These are phyloP conservation scores for Anthostomella pinea DNA, from an alignment of 2,329 filamentous ascomycete species.

Conservation along the genomic window DNA sequence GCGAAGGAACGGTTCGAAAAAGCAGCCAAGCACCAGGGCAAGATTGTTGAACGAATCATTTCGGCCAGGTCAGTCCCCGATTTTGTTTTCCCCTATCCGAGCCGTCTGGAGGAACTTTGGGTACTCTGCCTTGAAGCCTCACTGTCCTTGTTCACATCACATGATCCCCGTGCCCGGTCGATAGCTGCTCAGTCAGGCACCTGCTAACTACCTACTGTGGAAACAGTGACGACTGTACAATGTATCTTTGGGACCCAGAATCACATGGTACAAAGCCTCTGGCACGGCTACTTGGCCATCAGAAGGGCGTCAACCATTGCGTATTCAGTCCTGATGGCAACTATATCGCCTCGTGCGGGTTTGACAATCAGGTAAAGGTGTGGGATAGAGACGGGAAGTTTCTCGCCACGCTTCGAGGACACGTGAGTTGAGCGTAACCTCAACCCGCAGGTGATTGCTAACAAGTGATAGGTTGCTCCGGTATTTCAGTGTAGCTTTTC, in stretches of 20 bases:
- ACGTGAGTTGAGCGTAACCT: constrained; percentile 58
- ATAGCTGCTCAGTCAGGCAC: no score
- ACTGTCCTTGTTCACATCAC: no score
- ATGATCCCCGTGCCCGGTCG: no score
- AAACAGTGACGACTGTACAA: constrained; percentile 95
- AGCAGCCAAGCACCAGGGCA: constrained; percentile 72
- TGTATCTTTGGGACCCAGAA: constrained; percentile 90
- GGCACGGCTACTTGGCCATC: constrained; percentile 85
- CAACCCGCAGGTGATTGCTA: constrained; percentile 5
- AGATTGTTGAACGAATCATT: constrained; percentile 78
- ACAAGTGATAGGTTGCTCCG: constrained; percentile 52
- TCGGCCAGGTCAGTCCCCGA: no score
- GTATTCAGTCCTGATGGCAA: constrained; percentile 88
- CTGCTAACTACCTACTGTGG: no score
- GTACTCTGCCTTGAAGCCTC: no score
- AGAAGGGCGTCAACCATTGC: constrained; percentile 96
- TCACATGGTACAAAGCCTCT: constrained; percentile 74
- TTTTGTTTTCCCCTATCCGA: no score
- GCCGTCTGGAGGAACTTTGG: no score
- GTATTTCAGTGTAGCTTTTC: constrained; percentile 94
- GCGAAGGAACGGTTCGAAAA: constrained; percentile 83
- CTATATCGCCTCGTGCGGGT: constrained; percentile 82
- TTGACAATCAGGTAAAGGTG: constrained; percentile 92
- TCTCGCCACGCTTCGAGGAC: constrained; percentile 81
- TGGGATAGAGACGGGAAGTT: constrained; percentile 81